phyloP scores from a whole-genome alignment of 148 eudicot genomes.

The Pharnaceum exiguum region DNA sequence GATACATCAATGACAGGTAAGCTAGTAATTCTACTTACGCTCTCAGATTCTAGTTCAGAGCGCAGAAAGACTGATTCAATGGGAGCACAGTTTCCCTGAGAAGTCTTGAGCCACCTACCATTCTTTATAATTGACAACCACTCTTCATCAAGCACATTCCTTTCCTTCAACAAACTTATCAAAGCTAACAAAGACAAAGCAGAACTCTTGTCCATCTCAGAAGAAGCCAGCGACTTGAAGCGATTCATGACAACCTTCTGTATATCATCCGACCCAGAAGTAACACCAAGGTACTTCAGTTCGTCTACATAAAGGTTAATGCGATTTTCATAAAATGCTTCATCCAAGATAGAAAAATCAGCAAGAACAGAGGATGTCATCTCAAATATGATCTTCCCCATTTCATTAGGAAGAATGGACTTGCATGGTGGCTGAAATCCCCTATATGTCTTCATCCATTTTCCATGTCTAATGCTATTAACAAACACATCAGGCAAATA shows the following conservation, averaged over 20 bases:
- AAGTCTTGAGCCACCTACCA: conserved; percentile 9
- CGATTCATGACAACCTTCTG: background rate
- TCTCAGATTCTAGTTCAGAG: background rate
- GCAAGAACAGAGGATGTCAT: conserved; percentile 4
- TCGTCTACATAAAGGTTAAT: conserved; percentile 14
- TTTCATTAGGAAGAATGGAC: conserved; percentile 8
- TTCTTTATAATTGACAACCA: background rate
- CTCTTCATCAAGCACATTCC: conserved; percentile 7
- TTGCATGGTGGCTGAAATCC: background rate
- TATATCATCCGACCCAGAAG: background rate
- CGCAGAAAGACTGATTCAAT: background rate
- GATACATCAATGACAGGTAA: background rate
- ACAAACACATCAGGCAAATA: background rate
- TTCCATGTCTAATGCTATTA: conserved; percentile 4
- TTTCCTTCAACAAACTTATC: conserved; percentile 7
- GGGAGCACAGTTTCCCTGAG: background rate
- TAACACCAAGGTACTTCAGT: conserved; percentile 24
- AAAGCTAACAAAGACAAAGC: background rate
- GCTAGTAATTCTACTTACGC: background rate
- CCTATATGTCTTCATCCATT: conserved; percentile 5
- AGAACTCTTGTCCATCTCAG: background rate
- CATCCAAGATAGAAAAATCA: conserved; percentile 16
- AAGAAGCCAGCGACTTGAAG: background rate
- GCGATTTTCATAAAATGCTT: conserved; percentile 9
- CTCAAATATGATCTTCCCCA: conserved; percentile 3